Evolutionary conservation across 2,329 filamentous ascomycete species (phyloP), one percentile per base, ranked within the genome.

Genomic region (Beauveria sp.): DNA sequence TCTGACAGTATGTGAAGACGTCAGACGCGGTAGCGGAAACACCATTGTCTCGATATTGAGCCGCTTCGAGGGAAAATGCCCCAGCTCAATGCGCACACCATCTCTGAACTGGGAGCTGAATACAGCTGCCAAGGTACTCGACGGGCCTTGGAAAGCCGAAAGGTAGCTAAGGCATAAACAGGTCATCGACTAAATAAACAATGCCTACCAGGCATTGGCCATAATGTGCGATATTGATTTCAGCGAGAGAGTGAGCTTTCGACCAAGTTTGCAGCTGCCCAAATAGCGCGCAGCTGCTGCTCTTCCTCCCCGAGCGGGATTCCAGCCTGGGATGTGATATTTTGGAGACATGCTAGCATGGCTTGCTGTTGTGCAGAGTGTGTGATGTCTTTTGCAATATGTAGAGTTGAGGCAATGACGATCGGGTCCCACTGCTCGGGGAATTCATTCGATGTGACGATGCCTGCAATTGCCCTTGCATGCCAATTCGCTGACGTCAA

Each of bases 371-470:
- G 69, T 8, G 68, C 67, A n/a, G 57, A 37, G 56, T 71, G 68
- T 37, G 68, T 69, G 63, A 69, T 66, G 30, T 66, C 65, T 16
- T 61, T 64, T 7, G 69, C 69, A 48, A 70, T 63, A 18, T 67
- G 63, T 9, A 72, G 53, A 2, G 72, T 53, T 1, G 66, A 66
- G 1, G 67, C 65, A 18, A 72, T 58, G 2, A 71, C 62, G 3
- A 72, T 66, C 2, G 70, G 70, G 43, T 72, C 70, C 70, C 70
- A 72, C 22, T 72, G 70, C 55, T 72, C 70, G 0, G 64, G 61
- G 44, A 70, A 71, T 18, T 65, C 69, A 40, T 72, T 72, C 54
- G 68, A 69, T 0, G 66, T 58, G 16, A 65, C 67, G 6, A 70
- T 55, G 3, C 70, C 70, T 0, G 70, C 70, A 7, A 72, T 67